Percentiles rank a stretch among this genome's conserved stretches.
These are phyloP conservation scores for Torulaspora pretoriensis DNA, from an alignment of 1,139 yeast genomes.

Conservation along the genomic window DNA sequence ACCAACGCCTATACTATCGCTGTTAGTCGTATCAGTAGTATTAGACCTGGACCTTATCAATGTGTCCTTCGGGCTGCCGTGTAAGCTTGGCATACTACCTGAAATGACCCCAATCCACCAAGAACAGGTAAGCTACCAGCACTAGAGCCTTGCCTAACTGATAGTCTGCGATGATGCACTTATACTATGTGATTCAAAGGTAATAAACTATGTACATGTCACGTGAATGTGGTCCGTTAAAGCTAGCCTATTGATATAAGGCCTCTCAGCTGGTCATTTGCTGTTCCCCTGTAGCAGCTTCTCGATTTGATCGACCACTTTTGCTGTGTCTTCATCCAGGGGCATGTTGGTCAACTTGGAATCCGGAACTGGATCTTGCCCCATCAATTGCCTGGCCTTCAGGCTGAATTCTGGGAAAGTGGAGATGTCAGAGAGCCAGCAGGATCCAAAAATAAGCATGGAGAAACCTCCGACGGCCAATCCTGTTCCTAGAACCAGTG, in stretches of 20 bases:
- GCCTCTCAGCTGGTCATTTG: conserved; percentile 4
- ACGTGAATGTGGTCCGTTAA: neutral
- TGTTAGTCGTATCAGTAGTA: conserved; percentile 9
- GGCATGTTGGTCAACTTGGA: conserved; percentile 45
- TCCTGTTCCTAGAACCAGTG: conserved; percentile 76
- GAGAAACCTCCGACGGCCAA: conserved; percentile 70
- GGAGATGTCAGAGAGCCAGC: conserved; percentile 76
- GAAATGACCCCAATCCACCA: neutral
- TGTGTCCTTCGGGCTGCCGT: conserved; percentile 8
- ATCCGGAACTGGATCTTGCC: conserved; percentile 57
- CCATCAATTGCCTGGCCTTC: conserved; percentile 61
- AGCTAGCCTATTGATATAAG: neutral
- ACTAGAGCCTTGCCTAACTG: neutral
- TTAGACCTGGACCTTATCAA: conserved; percentile 13
- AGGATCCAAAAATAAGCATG: conserved; percentile 68
- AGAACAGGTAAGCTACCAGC: neutral
- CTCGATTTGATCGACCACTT: conserved; percentile 23
- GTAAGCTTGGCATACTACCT: neutral
- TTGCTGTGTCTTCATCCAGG: conserved; percentile 59
- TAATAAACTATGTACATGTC: conserved; percentile 13
- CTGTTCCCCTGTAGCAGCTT: conserved; percentile 11
- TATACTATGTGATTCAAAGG: neutral
- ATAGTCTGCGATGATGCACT: neutral
- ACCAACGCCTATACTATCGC: conserved; percentile 6
- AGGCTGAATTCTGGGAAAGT: conserved; percentile 65